Percentiles rank a stretch among this genome's conserved stretches.
Evolutionary conservation across 768 basidiomycete genomes (phyloP).

Genomic region (Trametes cinnabarina): DNA sequence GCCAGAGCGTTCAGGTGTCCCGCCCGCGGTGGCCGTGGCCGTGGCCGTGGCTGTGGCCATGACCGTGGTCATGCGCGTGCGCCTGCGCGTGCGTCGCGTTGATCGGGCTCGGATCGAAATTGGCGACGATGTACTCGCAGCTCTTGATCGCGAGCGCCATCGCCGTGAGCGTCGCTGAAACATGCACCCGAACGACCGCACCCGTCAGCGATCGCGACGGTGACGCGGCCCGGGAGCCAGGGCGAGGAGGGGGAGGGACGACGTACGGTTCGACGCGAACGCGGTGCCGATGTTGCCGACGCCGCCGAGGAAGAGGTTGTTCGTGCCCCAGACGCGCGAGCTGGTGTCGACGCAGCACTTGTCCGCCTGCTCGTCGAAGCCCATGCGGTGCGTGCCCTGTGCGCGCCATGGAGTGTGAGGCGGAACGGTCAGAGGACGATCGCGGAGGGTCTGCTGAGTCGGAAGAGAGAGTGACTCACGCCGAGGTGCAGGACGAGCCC

Average conservation of each 20-base stretch:
- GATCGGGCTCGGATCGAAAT: not conserved
- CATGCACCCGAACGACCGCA: not conserved
- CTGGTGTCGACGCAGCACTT: conserved; percentile 26
- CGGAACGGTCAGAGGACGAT: too few species aligned
- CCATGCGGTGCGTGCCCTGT: conserved; percentile 4
- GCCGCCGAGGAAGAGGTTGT: conserved; percentile 35
- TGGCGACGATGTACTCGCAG: not conserved
- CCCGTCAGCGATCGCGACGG: not conserved
- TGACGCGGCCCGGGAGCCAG: not conserved
- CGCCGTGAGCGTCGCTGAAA: not conserved
- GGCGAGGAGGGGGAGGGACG: not conserved
- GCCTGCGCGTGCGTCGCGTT: too few species aligned
- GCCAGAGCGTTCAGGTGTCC: too few species aligned
- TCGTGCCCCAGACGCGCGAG: conserved; percentile 25
- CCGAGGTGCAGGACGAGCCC: conserved; percentile 24
- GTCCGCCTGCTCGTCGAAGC: conserved; percentile 19
- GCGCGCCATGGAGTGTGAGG: too few species aligned
- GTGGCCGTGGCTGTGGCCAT: too few species aligned
- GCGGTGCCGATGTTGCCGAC: not conserved
- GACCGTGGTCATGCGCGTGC: too few species aligned
- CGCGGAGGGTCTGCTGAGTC: not conserved
- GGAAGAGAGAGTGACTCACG: conserved; percentile 3
- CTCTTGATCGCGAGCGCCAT: conserved; percentile 3
- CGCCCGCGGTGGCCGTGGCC: too few species aligned
- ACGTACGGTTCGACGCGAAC: conserved; percentile 1